Evolutionary conservation across 2,329 filamentous ascomycete species (phyloP).

Genomic region (Rhynchosporium secalis): DNA sequence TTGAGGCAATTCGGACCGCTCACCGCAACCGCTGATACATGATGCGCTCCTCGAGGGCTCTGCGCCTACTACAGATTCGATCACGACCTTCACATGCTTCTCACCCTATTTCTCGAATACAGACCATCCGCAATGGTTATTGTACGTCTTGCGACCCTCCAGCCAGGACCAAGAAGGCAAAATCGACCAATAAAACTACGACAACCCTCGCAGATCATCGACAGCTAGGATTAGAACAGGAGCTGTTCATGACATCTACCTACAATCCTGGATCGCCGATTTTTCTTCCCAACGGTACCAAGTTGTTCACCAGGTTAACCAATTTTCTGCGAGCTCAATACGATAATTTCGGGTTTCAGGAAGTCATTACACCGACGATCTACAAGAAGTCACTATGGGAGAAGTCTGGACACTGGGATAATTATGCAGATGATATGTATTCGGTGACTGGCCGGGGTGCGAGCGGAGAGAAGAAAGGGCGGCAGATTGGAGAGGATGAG

Average conservation of each 20-base stretch:
- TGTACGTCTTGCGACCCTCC: constrained; percentile 37
- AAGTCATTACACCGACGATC: constrained; percentile 86
- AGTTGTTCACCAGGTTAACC: constrained; percentile 80
- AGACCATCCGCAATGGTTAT: constrained; percentile 33
- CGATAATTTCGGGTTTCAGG: constrained; percentile 79
- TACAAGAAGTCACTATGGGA: constrained; percentile 89
- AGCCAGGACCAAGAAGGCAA: constrained; percentile 15
- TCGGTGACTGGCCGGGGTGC: constrained; percentile 60
- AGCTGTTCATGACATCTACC: constrained; percentile 74
- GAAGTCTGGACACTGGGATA: constrained; percentile 82
- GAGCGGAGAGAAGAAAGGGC: constrained; percentile 39
- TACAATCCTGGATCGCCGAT: constrained; percentile 86
- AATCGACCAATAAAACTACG: constrained; percentile 24
- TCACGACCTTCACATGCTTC: constrained; percentile 19
- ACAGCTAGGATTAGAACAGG: constrained; percentile 62
- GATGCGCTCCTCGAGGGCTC: constrained; percentile 39
- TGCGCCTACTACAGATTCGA: constrained; percentile 29
- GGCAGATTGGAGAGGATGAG: constrained; percentile 56
- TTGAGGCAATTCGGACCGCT: constrained; percentile 1
- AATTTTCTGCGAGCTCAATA: constrained; percentile 83
- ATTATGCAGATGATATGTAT: constrained; percentile 93
- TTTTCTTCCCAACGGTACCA: constrained; percentile 78
- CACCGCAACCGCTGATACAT: constrained; percentile 19
- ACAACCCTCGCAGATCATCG: constrained; percentile 53
- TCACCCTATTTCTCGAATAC: constrained; percentile 15